phyloP scores from a whole-genome alignment of 1,284 basidiomycete species.

The Bjerkandera adusta region DNA sequence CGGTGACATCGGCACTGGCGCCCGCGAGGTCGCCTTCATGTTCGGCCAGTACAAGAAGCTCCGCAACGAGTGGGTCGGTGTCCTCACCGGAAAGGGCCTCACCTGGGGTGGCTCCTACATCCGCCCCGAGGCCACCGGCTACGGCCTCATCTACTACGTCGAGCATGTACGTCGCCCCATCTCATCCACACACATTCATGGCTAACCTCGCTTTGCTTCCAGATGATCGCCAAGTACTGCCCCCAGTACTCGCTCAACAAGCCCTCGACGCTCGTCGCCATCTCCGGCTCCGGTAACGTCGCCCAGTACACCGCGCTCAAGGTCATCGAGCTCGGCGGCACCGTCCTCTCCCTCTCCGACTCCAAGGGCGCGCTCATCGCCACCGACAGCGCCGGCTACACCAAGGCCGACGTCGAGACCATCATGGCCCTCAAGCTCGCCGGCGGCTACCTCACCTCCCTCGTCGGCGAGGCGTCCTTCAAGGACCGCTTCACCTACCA shows the following conservation, averaged over 20 bases:
- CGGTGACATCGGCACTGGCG: constrained; percentile 73
- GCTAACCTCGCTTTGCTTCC: constrained; percentile 2
- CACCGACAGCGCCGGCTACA: constrained; percentile 49
- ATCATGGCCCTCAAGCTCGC: constrained; percentile 66
- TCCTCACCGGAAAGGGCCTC: constrained; percentile 78
- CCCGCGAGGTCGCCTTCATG: constrained; percentile 69
- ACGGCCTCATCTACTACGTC: constrained; percentile 80
- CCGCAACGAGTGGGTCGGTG: constrained; percentile 73
- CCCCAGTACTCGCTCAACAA: constrained; percentile 44
- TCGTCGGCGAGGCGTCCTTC: constrained; percentile 31
- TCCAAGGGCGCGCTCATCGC: constrained; percentile 73
- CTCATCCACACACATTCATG: constrained; percentile 1
- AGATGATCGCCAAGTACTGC: constrained; percentile 53
- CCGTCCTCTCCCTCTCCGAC: constrained; percentile 77
- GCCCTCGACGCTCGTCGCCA: constrained; percentile 54
- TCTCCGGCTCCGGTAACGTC: constrained; percentile 77
- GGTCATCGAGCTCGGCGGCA: constrained; percentile 76
- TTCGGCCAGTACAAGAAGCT: constrained; percentile 78
- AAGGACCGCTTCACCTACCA: constrained; percentile 59
- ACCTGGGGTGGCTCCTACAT: constrained; percentile 76
- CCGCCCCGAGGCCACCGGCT: constrained; percentile 73
- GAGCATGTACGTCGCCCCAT: constrained; percentile 50
- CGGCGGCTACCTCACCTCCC: constrained; percentile 54
- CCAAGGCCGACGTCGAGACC: constrained; percentile 52
- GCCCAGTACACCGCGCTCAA: constrained; percentile 81